Percentiles rank a stretch among this genome's conserved stretches.
These are phyloP conservation scores for Raffaelea arxii DNA, from an alignment of 2,329 filamentous ascomycete genomes.

Conservation along the genomic window DNA sequence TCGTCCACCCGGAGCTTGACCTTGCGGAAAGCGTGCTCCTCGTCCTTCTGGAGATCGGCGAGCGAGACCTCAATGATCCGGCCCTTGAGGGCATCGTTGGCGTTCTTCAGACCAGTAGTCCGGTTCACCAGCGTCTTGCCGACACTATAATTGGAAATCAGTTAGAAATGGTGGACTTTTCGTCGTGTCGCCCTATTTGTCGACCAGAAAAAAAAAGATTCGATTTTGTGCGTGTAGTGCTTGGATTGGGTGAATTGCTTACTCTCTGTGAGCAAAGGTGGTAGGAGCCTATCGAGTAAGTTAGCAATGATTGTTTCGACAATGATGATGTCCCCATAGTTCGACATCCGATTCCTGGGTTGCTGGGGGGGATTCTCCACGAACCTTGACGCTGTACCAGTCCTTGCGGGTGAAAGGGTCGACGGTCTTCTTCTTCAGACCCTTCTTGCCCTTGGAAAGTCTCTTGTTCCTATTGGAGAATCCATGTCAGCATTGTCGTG, in stretches of 20 bases:
- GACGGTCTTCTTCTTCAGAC: constrained; percentile 97
- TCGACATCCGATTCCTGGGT: too few species aligned
- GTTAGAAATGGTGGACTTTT: background rate
- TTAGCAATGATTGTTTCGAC: too few species aligned
- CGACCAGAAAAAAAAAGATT: background rate
- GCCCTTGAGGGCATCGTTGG: constrained; percentile 97
- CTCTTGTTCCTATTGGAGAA: constrained; percentile 77
- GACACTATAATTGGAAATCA: constrained; percentile 54
- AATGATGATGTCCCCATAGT: too few species aligned
- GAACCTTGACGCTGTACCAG: constrained; percentile 95
- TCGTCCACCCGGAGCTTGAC: constrained; percentile 98
- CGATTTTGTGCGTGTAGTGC: constrained; percentile 1
- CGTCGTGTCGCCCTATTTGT: background rate
- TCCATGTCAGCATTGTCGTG: constrained; percentile 2
- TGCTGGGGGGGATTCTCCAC: too few species aligned
- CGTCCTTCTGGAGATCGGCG: constrained; percentile 98
- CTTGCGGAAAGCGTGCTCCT: constrained; percentile 99
- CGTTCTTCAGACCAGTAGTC: constrained; percentile 99
- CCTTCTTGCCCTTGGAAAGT: constrained; percentile 99
- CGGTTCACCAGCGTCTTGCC: constrained; percentile 99
- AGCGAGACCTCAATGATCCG: constrained; percentile 98
- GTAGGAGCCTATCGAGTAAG: constrained; percentile 61
- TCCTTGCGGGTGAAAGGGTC: constrained; percentile 99
- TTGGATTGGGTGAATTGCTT: constrained; percentile 34
- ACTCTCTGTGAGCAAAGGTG: constrained; percentile 95